Evolutionary conservation across 192 early-diverging fungal genomes (phyloP), one percentile per base, ranked within the genome.

Genomic region (Backusella westeae): DNA sequence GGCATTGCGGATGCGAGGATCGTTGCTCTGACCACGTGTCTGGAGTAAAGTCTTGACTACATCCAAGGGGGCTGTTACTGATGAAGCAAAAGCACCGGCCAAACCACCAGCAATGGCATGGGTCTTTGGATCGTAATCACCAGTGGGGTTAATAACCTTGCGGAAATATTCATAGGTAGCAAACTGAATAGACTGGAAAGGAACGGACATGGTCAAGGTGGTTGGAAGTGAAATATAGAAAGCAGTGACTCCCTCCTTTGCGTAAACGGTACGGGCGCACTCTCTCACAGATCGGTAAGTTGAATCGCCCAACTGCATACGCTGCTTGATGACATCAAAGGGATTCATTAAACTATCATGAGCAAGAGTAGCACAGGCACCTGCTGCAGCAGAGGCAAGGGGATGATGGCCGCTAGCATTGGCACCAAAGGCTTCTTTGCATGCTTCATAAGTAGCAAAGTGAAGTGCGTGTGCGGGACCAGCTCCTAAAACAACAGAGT

Each of bases 321-420:
- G 89, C 83, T 98, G 97, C 80, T 98, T 98, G 82, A 97, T 87
- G 19, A 98, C 96, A 84, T 99, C 97, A 82, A 99, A 99, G 14
- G 97, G 97, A 78, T 95, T 99, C 93, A 96, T 94, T 63, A 97
- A 83, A 15, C 93, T 93, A 73, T 99, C 97, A 82, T 91, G 90
- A 7, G 92, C 85, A 63, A 96, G 83, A 7, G 96, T 97, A 9
- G 97, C 97, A 79, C 89, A 90, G 38, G 93, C 96, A 69, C 97
- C 95, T 6, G 97, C 95, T 29, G 91, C 94, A 88, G 83, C 89
- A 66, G 92, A 84, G 49, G 91, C 89, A n/a, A 94, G 6, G 4
- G 84, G 83, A 44, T 89, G 90, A 56, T 89, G 86, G 41, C 89
- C 90, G 19, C 73, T 34, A 19, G 78, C 82, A 35, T 90, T 84